Evolutionary conservation across 768 basidiomycete genomes (phyloP).

Genomic region (Chalciporus piperatus): DNA sequence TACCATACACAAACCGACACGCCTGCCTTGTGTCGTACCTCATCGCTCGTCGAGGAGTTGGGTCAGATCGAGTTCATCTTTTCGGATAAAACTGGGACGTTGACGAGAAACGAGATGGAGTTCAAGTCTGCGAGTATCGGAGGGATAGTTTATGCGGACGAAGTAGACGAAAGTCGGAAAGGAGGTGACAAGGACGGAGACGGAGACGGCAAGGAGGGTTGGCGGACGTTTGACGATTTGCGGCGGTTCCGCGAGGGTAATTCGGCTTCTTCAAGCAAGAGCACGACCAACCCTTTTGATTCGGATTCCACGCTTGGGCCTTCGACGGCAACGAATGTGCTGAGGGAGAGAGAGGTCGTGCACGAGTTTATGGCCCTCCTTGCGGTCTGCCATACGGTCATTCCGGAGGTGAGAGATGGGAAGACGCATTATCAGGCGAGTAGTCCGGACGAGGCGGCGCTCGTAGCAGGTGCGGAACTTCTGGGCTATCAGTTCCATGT

Average conservation of each 20-base stretch:
- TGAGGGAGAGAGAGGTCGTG: slow-evolving; percentile 49
- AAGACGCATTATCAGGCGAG: slow-evolving; percentile 94
- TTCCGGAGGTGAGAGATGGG: slow-evolving; percentile 87
- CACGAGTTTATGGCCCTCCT: slow-evolving; percentile 78
- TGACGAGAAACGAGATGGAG: slow-evolving; percentile 98
- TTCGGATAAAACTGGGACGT: slow-evolving; percentile 91
- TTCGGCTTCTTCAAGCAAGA: slow-evolving; percentile 9
- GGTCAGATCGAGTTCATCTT: slow-evolving; percentile 98
- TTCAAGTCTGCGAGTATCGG: slow-evolving; percentile 88
- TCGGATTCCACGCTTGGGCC: slow-evolving; percentile 24
- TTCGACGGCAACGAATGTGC: not conserved
- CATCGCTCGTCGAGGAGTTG: slow-evolving; percentile 95
- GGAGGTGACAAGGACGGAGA: slow-evolving; percentile 51
- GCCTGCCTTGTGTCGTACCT: slow-evolving; percentile 95
- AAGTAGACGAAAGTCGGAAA: slow-evolving; percentile 81
- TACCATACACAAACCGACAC: slow-evolving; percentile 95
- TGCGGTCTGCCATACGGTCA: slow-evolving; percentile 97
- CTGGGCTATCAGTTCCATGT: slow-evolving; percentile 94
- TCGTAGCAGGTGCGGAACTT: slow-evolving; percentile 90
- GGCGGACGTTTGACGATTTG: slow-evolving; percentile 82
- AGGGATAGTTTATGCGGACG: slow-evolving; percentile 86
- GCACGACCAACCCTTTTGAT: slow-evolving; percentile 55
- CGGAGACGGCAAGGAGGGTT: slow-evolving; percentile 44
- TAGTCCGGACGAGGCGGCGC: slow-evolving; percentile 95
- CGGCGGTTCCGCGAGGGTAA: slow-evolving; percentile 47